Conservation (phyloP, 1,139 yeast species). For the Petasospora fabianii region DNA sequence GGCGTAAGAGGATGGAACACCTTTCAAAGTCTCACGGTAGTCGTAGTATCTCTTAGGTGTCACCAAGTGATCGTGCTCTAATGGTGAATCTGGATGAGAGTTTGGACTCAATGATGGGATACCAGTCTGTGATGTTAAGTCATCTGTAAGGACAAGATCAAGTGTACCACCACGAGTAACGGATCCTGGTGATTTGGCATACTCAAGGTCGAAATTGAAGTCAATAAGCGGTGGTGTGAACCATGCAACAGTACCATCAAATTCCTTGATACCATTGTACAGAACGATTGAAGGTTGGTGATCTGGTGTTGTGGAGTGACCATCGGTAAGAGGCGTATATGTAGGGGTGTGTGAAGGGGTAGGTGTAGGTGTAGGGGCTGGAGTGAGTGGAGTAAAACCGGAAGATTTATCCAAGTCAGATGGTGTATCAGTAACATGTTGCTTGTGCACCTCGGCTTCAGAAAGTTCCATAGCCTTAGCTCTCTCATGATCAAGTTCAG, state of each 20-base stretch:
- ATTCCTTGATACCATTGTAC: neutral
- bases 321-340: neutral
- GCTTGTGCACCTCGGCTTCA: slow-evolving; percentile 8
- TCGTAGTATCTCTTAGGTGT: slow-evolving; percentile 2
- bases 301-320: neutral
- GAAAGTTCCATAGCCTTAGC: slow-evolving; percentile 9
- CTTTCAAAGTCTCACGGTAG: slow-evolving; percentile 3
- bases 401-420: no score
- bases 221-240: slow-evolving; percentile 4
- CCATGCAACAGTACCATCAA: slow-evolving; percentile 3
- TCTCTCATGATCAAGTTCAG: slow-evolving; percentile 2
- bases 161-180: slow-evolving; percentile 10
- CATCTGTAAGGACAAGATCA: slow-evolving; percentile 6
- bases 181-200: neutral
- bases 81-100: slow-evolving; percentile 3
- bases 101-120: neutral
- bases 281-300: no score
- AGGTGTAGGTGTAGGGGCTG: no score
- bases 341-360: no score
- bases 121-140: neutral
- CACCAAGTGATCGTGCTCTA: slow-evolving; percentile 8
- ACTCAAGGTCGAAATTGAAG: slow-evolving; percentile 7
- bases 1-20: no score
- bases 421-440: neutral
- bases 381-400: no score